Percentiles rank a stretch among this genome's conserved stretches.
Conservation (phyloP, 192 early-diverging fungal species). For the Backusella sp. region DNA sequence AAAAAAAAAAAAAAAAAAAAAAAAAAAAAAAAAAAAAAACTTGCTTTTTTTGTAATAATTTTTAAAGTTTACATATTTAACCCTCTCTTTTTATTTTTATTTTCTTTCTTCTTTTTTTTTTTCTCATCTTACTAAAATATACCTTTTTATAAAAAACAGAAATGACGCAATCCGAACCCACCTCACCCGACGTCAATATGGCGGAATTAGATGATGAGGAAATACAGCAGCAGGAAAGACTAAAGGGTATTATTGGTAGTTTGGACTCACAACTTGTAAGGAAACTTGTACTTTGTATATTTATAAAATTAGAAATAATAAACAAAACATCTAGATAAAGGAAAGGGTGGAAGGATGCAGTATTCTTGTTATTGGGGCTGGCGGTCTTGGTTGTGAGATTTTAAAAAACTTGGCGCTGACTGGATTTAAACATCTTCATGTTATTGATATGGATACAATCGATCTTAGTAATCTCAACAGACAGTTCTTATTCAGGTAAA, state of each 20-base stretch:
- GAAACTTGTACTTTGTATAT: no score
- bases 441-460: constrained; percentile 91
- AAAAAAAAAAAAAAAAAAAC: neutral
- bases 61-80: neutral
- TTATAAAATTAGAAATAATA: no score
- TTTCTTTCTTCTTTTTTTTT: neutral
- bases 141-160: neutral
- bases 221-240: neutral
- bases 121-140: neutral
- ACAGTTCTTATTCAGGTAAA: constrained; percentile 78
- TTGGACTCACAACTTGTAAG: neutral
- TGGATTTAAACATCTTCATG: constrained; percentile 78
- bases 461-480: constrained; percentile 83
- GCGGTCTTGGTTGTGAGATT: constrained; percentile 83
- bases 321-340: constrained; percentile 7
- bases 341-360: constrained; percentile 50
- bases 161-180: neutral
- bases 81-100: neutral
- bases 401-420: constrained; percentile 80
- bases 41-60: neutral
- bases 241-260: constrained; percentile 3
- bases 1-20: no score
- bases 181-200: neutral
- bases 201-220: neutral
- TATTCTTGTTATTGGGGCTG: constrained; percentile 81